Percentiles rank a stretch among this genome's conserved stretches.
Conservation (phyloP, 1,284 basidiomycete species). For the Neolentinus lepideus region DNA sequence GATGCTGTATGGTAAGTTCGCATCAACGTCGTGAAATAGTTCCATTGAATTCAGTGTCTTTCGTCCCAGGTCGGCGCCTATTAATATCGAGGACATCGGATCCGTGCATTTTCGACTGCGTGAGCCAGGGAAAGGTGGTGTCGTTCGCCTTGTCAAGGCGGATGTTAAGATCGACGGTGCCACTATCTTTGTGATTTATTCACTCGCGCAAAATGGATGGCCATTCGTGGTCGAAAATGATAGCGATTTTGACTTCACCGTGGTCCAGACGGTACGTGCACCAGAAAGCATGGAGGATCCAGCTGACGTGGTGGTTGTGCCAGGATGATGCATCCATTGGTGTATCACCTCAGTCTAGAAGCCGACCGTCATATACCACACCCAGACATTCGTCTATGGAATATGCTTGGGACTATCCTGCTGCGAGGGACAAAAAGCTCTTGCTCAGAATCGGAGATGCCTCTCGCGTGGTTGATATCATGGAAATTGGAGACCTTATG, state of each 20-base stretch:
- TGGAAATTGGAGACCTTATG: slow-evolving; percentile 92
- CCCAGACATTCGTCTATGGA: slow-evolving; percentile 47
- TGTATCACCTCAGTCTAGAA: neutral
- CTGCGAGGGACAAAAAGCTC: slow-evolving; percentile 79
- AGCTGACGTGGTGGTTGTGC: neutral
- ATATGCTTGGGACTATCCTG: slow-evolving; percentile 96
- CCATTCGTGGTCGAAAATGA: slow-evolving; percentile 91
- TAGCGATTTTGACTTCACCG: slow-evolving; percentile 65
- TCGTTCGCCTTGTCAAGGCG: slow-evolving; percentile 65
- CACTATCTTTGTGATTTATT: slow-evolving; percentile 82
- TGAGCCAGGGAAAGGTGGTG: slow-evolving; percentile 29
- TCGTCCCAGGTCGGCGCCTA: slow-evolving; percentile 74
- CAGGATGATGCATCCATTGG: neutral
- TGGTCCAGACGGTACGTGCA: slow-evolving; percentile 68
- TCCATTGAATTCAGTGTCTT: slow-evolving; percentile 1
- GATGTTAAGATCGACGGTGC: slow-evolving; percentile 86
- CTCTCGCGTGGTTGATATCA: slow-evolving; percentile 80
- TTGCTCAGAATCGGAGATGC: slow-evolving; percentile 59
- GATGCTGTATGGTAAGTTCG: slow-evolving; percentile 74
- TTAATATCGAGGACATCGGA: slow-evolving; percentile 92
- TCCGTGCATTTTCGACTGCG: slow-evolving; percentile 72
- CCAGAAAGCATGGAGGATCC: slow-evolving; percentile 9
- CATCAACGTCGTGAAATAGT: neutral
- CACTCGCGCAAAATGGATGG: slow-evolving; percentile 69
- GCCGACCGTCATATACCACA: slow-evolving; percentile 42